Evolutionary conservation across 2,329 filamentous ascomycete species (phyloP).

Genomic region (Setomelanomma holmii): DNA sequence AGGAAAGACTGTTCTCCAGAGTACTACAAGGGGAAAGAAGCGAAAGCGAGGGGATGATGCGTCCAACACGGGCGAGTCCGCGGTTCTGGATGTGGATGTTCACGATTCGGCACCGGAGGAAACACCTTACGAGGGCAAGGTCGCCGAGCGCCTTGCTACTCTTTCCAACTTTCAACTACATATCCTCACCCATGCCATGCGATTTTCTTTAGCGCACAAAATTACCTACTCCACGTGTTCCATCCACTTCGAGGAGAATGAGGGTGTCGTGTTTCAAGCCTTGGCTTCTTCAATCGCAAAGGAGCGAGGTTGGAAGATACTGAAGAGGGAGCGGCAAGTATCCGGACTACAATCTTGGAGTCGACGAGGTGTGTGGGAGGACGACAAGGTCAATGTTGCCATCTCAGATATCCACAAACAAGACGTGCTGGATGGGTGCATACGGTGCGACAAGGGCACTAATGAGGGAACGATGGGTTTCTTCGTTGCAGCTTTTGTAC

Average conservation of each 20-base stretch:
- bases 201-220: slow-evolving; percentile 70
- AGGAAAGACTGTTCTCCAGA: slow-evolving; percentile 29
- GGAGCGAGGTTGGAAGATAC: slow-evolving; percentile 76
- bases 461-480: slow-evolving; percentile 90
- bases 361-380: slow-evolving; percentile 62
- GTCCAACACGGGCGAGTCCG: slow-evolving; percentile 6
- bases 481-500: slow-evolving; percentile 87
- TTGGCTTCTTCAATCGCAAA: slow-evolving; percentile 72
- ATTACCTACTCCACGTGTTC: slow-evolving; percentile 97
- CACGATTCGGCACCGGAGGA: slow-evolving; percentile 49
- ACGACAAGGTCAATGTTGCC: slow-evolving; percentile 44
- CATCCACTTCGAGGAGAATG: slow-evolving; percentile 85
- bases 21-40: slow-evolving; percentile 37
- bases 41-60: slow-evolving; percentile 34
- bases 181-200: slow-evolving; percentile 83
- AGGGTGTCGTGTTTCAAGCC: slow-evolving; percentile 78
- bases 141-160: slow-evolving; percentile 68
- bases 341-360: slow-evolving; percentile 78
- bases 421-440: slow-evolving; percentile 73
- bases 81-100: slow-evolving; percentile 29
- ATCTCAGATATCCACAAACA: slow-evolving; percentile 42
- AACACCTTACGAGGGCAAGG: slow-evolving; percentile 40
- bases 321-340: slow-evolving; percentile 75
- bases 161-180: slow-evolving; percentile 83
- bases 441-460: slow-evolving; percentile 82